These are phyloP conservation scores for Coprinopsis strossmayeri DNA, from an alignment of 768 basidiomycete species.

Conservation along the genomic window DNA sequence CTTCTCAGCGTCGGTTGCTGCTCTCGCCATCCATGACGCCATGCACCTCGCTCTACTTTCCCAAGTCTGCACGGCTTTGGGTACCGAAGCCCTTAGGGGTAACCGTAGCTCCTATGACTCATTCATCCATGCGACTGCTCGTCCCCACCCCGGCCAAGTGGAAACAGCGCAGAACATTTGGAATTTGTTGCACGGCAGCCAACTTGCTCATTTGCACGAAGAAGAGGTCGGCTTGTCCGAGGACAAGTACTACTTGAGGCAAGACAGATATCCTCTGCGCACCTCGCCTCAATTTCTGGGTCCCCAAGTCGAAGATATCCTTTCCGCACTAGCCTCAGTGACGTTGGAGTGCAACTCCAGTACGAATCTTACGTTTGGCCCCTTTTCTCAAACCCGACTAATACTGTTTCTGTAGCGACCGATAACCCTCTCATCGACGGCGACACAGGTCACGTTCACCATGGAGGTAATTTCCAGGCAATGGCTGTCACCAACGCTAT, in stretches of 20 bases:
- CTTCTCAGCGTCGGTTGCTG: constrained; percentile 66
- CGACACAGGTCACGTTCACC: constrained; percentile 56
- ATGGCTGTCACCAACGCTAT: constrained; percentile 75
- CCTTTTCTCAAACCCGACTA: neutral
- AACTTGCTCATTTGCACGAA: constrained; percentile 53
- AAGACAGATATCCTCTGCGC: constrained; percentile 67
- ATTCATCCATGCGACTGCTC: constrained; percentile 68
- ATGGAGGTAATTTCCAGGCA: constrained; percentile 87
- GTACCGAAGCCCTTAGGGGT: constrained; percentile 70
- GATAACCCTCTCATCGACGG: constrained; percentile 79
- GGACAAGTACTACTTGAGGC: constrained; percentile 63
- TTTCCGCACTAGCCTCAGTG: constrained; percentile 50
- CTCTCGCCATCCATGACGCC: constrained; percentile 67
- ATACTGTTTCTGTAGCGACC: constrained; percentile 49
- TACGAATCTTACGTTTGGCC: constrained; percentile 26
- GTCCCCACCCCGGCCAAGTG: constrained; percentile 80
- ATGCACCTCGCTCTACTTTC: constrained; percentile 54
- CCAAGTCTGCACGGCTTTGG: constrained; percentile 74
- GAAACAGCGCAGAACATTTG: constrained; percentile 62
- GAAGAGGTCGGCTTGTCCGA: constrained; percentile 59
- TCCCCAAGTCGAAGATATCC: constrained; percentile 71
- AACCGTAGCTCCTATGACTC: constrained; percentile 55
- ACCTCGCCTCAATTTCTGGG: constrained; percentile 76
- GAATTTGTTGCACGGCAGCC: constrained; percentile 53
- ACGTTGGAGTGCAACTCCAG: constrained; percentile 76